Percentiles rank a stretch among this genome's conserved stretches.
Evolutionary conservation across 495 filamentous ascomycete genomes (phyloP).

Genomic region (Immersiella caudata): DNA sequence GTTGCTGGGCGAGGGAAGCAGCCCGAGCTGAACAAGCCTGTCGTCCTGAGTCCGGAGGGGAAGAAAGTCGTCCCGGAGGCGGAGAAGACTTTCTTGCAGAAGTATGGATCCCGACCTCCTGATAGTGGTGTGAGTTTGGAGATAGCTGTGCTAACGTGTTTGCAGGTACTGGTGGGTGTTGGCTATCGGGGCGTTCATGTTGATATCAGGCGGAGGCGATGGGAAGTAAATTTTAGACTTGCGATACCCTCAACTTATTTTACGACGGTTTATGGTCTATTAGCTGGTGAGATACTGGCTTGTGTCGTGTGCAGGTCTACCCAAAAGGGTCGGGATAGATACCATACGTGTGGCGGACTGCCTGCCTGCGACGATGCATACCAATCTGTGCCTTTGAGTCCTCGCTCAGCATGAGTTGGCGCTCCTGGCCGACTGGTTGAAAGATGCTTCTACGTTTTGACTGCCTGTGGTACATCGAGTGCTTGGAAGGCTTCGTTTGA

Average conservation of each 20-base stretch:
- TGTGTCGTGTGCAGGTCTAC: too few species aligned
- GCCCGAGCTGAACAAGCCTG: slow-evolving; percentile 65
- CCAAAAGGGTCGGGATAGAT: too few species aligned
- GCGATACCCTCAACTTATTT: not conserved
- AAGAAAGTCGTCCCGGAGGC: slow-evolving; percentile 54
- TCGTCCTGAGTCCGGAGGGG: slow-evolving; percentile 65
- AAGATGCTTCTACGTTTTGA: too few species aligned
- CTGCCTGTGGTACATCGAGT: too few species aligned
- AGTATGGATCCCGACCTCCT: slow-evolving; percentile 56
- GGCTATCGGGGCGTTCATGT: slow-evolving; percentile 43
- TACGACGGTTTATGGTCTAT: not conserved
- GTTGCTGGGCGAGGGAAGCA: slow-evolving; percentile 51
- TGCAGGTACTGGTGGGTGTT: slow-evolving; percentile 59
- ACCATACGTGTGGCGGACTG: too few species aligned
- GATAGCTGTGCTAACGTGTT: slow-evolving; percentile 10
- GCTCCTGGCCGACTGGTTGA: too few species aligned
- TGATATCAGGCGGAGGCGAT: slow-evolving; percentile 47
- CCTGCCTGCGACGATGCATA: too few species aligned
- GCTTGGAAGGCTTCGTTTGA: too few species aligned
- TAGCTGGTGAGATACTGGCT: not conserved
- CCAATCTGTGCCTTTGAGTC: too few species aligned
- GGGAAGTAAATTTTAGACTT: slow-evolving; percentile 29
- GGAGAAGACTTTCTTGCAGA: slow-evolving; percentile 75
- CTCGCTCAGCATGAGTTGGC: too few species aligned
- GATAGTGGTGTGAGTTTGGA: slow-evolving; percentile 40